Conservation (phyloP, 2,329 filamentous ascomycete species). For the Sporothrix variecibatus region DNA sequence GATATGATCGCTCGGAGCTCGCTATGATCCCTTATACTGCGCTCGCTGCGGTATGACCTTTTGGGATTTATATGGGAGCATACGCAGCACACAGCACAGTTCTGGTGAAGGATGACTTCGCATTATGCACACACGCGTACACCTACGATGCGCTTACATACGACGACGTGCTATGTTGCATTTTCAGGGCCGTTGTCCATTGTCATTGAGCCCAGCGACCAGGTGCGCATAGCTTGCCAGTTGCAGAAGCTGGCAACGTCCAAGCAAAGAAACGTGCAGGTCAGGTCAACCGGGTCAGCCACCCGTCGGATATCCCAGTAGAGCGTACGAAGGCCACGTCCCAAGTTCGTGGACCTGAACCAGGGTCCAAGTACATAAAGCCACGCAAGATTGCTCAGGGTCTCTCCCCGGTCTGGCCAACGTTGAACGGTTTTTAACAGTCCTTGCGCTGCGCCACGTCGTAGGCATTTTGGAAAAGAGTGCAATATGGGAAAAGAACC, state of each 20-base stretch:
- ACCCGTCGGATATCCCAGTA: not conserved
- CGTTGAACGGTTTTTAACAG: not conserved
- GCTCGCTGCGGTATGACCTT: not conserved
- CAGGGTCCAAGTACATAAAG: not conserved
- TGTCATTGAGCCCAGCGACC: not conserved
- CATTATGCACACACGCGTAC: conserved; percentile 7
- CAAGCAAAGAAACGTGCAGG: not conserved
- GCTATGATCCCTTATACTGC: not conserved
- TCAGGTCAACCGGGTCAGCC: not conserved
- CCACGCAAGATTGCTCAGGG: conserved; percentile 11
- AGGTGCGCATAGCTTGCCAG: not conserved
- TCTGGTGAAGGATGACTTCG: not conserved
- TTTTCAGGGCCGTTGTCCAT: not conserved
- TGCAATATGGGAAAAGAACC: not conserved
- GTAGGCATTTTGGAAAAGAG: conserved; percentile 6
- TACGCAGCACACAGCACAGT: not conserved
- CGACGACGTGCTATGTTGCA: not conserved
- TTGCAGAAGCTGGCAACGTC: not conserved
- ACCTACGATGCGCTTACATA: not conserved
- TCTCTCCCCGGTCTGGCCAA: conserved; percentile 2
- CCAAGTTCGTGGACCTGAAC: not conserved
- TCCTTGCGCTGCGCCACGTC: conserved; percentile 11
- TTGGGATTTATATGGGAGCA: not conserved
- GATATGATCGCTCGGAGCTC: not conserved
- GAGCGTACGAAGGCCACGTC: not conserved